Conservation (phyloP, 176 grass and related monocot genomes). For the Phragmites australis region DNA sequence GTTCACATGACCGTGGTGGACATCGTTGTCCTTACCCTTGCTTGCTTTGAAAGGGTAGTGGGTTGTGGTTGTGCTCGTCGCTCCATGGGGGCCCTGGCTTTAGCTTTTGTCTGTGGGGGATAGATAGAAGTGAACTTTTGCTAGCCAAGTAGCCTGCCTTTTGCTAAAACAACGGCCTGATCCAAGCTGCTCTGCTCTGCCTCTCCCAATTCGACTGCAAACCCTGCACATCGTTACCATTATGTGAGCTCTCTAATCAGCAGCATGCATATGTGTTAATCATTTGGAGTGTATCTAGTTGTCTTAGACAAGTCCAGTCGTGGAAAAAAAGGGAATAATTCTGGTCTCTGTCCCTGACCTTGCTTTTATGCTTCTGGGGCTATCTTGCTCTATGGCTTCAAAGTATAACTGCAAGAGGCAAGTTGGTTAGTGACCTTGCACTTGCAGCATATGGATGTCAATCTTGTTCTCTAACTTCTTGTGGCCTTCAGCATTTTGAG, state of each 20-base stretch:
- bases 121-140: neutral
- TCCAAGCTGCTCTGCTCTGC: neutral
- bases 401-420: neutral
- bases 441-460: conserved; percentile 12
- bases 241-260: neutral
- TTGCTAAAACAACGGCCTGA: conserved; percentile 15
- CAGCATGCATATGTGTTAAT: neutral
- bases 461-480: neutral
- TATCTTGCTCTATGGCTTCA: neutral
- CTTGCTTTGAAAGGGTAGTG: conserved; percentile 37
- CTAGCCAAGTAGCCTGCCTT: neutral
- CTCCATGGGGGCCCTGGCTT: neutral
- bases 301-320: conserved; percentile 21
- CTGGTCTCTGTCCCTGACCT: neutral
- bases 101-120: conserved; percentile 40
- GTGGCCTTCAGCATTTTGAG: neutral
- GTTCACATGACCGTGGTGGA: conserved; percentile 19
- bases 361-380: conserved; percentile 3
- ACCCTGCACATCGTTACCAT: neutral
- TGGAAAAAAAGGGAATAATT: neutral
- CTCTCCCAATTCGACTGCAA: neutral
- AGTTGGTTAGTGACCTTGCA: neutral
- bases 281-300: neutral
- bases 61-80: conserved; percentile 5
- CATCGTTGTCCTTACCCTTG: conserved; percentile 43